Conservation (phyloP, 768 basidiomycete species). For the Multifurca ochricompacta region DNA sequence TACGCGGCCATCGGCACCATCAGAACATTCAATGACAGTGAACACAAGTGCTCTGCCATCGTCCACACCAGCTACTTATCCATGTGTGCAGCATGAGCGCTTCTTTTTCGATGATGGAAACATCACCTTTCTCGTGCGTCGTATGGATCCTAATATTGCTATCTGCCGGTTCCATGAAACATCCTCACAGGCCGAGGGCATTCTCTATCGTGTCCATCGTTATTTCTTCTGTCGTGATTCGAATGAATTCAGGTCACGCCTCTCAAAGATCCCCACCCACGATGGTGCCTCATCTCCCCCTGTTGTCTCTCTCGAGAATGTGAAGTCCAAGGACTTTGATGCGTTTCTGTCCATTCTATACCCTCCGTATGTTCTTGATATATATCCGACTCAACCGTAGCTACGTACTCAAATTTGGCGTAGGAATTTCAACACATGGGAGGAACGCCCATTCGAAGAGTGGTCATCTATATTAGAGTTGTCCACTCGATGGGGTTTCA, state of each 20-base stretch:
- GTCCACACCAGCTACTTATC: not conserved
- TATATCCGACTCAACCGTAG: not conserved
- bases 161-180: not conserved
- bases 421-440: slow-evolving; percentile 9
- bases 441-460: slow-evolving; percentile 5
- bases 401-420: not conserved
- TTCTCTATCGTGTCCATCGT: slow-evolving; percentile 13
- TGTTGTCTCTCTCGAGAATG: not conserved
- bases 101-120: slow-evolving; percentile 16
- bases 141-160: not conserved
- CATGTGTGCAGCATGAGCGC: not conserved
- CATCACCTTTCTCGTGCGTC: slow-evolving; percentile 7
- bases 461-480: slow-evolving; percentile 16
- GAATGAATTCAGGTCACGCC: not conserved
- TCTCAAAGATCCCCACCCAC: not conserved
- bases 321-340: slow-evolving; percentile 9
- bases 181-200: not conserved
- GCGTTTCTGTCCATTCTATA: slow-evolving; percentile 17
- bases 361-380: slow-evolving; percentile 6
- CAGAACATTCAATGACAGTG: not conserved
- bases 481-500: slow-evolving; percentile 15
- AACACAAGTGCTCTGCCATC: not conserved
- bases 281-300: not conserved
- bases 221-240: slow-evolving; percentile 15
- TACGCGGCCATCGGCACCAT: not conserved